A percentile compares a stretch with the other conserved stretches of the same genome.
Evolutionary conservation across 306 rosid genomes (phyloP).

Genomic region (Lupinus albus): DNA sequence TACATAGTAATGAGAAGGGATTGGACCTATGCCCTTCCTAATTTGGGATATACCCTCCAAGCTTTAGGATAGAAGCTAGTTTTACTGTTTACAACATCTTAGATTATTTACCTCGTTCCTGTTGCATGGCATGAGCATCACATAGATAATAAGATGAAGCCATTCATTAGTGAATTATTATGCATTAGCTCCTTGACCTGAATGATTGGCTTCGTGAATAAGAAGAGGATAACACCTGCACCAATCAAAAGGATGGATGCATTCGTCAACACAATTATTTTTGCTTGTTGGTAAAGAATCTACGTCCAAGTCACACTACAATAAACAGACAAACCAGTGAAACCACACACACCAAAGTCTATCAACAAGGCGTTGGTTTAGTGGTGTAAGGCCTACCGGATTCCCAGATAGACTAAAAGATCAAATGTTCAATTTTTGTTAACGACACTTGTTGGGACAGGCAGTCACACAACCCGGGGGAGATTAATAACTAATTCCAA

Average conservation of each 20-base stretch:
- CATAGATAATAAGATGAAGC: constrained; percentile 13
- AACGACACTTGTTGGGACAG: no score
- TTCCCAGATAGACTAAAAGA: no score
- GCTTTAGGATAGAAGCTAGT: neutral
- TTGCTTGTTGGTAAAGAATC: constrained; percentile 9
- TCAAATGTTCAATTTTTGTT: no score
- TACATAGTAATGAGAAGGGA: neutral
- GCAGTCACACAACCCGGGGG: no score
- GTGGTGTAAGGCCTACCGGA: no score
- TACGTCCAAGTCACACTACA: neutral
- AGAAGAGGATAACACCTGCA: constrained; percentile 84
- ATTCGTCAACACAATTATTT: neutral
- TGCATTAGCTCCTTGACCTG: constrained; percentile 52
- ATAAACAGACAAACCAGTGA: neutral
- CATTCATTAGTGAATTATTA: neutral
- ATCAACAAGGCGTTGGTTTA: no score
- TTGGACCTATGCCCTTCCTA: neutral
- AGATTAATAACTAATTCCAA: no score
- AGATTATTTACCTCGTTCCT: neutral
- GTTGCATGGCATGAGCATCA: neutral
- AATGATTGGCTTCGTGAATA: constrained; percentile 46
- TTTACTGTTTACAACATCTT: neutral
- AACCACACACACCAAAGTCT: neutral
- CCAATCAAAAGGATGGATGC: constrained; percentile 27
- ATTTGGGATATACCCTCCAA: neutral